Percentiles rank a stretch among this genome's conserved stretches.
These are phyloP conservation scores for Candida anutae DNA, from an alignment of 1,139 yeast species.

Conservation along the genomic window DNA sequence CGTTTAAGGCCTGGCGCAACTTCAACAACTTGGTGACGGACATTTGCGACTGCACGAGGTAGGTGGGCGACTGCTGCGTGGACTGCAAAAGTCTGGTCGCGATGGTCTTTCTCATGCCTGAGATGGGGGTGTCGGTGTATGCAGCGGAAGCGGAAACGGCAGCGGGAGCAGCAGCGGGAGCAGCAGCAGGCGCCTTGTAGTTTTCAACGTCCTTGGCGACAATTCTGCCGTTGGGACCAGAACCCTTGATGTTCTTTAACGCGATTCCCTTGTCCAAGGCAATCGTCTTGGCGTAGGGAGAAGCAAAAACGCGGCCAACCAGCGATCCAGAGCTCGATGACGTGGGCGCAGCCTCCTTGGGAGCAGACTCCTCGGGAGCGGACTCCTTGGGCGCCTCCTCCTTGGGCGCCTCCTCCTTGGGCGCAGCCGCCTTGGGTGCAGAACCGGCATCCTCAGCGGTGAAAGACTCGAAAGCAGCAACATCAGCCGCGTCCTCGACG, in stretches of 20 bases:
- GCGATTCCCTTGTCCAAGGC: conserved; percentile 92
- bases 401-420: conserved; percentile 20
- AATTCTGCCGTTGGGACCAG: conserved; percentile 95
- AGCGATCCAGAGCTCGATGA: conserved; percentile 15
- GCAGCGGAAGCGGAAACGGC: conserved; percentile 47
- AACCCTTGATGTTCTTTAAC: conserved; percentile 75
- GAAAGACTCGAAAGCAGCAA: conserved; percentile 80
- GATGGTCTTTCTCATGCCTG: conserved; percentile 90
- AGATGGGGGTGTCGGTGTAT: conserved; percentile 77
- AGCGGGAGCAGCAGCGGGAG: conserved; percentile 38
- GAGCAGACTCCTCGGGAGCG: conserved; percentile 18
- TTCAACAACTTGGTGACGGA: conserved; percentile 87
- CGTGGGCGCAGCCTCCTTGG: conserved; percentile 16
- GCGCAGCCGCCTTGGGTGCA: conserved; percentile 30
- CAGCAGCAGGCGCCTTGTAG: conserved; percentile 40
- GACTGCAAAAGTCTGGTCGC: conserved; percentile 85
- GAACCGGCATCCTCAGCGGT: conserved; percentile 78
- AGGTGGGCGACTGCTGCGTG: conserved; percentile 82
- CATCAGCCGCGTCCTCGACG: conserved; percentile 82
- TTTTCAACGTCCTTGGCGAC: conserved; percentile 83
- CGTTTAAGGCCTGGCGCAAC: conserved; percentile 84
- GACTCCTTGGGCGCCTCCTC: conserved; percentile 22
- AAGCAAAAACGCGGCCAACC: conserved; percentile 69
- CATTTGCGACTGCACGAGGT: conserved; percentile 80
- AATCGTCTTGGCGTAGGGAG: conserved; percentile 89